Base-by-base conservation (phyloP, 345 rosid genomes). In the Combretum micranthum region DNA sequence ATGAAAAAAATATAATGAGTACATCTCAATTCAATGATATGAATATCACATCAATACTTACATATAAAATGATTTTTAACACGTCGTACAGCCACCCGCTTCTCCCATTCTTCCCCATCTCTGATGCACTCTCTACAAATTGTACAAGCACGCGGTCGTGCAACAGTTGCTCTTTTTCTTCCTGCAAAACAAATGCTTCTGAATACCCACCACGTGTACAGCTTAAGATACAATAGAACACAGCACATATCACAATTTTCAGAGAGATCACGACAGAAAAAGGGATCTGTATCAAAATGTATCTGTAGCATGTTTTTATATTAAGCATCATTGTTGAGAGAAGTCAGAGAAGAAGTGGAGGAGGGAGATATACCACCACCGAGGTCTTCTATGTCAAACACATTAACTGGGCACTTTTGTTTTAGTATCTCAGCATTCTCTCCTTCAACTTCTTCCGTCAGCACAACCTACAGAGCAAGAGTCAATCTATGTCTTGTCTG, bases 331-430 rank as follows among this genome's bases (percentile, higher is more conserved):
- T 20, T 12, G 13, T 4, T 20, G 21, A n/a, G 20, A 47, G 14
- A 37, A 0, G 10, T 16, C n/a, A n/a, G n/a, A 23, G 45, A 47
- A 32, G 17, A 15, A 45, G 52, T 43, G n/a, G 50, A 19, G 39
- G 42, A 21, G 46, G 60, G 32, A 20, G 51, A 51, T 61, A 71
- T 61, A 90, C 98, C 98, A 63, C 77, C 75, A 58, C 87, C 96
- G 63, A 88, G 64, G 63, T 92, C 98, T 83, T 88, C 98, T 61
- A 92, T 88, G 69, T 88, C 98, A 63, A 88, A 92, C 53, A 92
- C 95, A 12, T 79, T 75, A 42, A 74, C 80, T 2, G 96, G 95
- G 59, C 98, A 92, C 56, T 73, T 79, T 49, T 68, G 67, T 57
- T 69, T 75, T 18, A 92, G 96, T 56, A 72, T 72, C 72, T 83